Percentiles rank a stretch among this genome's conserved stretches.
Evolutionary conservation across 2,329 filamentous ascomycete genomes (phyloP).

Genomic region (Aspergillus tamarii): DNA sequence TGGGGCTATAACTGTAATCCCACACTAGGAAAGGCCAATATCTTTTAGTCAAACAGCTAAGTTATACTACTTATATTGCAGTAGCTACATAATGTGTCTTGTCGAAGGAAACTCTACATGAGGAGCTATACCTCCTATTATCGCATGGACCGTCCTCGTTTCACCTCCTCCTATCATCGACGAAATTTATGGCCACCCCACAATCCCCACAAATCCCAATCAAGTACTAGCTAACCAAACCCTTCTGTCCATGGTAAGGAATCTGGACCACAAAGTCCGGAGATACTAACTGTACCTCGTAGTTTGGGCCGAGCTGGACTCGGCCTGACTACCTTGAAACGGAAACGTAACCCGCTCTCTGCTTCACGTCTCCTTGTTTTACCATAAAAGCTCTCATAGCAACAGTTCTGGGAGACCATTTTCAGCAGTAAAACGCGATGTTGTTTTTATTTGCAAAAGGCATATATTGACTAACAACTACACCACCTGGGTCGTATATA

Average conservation of each 20-base stretch:
- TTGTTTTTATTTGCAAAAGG: neutral
- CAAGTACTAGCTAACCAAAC: too few species aligned
- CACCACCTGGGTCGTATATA: neutral
- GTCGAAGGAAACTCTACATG: too few species aligned
- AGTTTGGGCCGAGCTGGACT: neutral
- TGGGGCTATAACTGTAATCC: too few species aligned
- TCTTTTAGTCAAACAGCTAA: too few species aligned
- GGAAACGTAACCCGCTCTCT: neutral
- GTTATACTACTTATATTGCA: too few species aligned
- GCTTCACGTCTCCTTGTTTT: neutral
- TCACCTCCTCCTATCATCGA: neutral
- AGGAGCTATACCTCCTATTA: neutral
- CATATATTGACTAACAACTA: neutral
- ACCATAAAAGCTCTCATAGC: neutral
- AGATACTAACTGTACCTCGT: neutral
- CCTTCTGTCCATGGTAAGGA: too few species aligned
- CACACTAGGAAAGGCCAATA: too few species aligned
- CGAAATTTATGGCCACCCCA: neutral
- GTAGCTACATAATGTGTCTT: too few species aligned
- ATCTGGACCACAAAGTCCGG: neutral
- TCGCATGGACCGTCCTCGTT: neutral
- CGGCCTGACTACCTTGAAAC: neutral
- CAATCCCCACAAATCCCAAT: neutral
- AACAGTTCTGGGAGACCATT: neutral
- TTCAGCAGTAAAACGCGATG: neutral